Percentiles rank a stretch among this genome's conserved stretches.
Evolutionary conservation across 2,329 filamentous ascomycete genomes (phyloP).

Genomic region (Incumbomyces lentus): DNA sequence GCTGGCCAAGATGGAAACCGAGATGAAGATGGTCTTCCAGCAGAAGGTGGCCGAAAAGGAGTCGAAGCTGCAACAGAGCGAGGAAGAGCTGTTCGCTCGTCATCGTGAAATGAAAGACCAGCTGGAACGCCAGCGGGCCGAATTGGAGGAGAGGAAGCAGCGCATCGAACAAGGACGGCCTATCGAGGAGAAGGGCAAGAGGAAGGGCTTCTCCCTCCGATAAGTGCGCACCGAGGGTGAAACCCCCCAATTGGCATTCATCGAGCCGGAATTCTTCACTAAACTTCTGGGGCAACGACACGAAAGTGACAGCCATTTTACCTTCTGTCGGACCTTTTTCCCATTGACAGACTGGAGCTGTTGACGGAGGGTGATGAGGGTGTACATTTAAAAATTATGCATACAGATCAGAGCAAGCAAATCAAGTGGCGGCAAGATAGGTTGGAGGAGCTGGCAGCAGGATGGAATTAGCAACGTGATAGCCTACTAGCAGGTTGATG

Average conservation of each 20-base stretch:
- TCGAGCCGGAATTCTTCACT: constrained; percentile 9
- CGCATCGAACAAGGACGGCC: constrained; percentile 91
- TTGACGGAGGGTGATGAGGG: constrained; percentile 17
- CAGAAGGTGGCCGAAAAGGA: constrained; percentile 99
- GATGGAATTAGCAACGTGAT: no score
- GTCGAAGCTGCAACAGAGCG: constrained; percentile 98
- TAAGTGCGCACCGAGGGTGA: constrained; percentile 39
- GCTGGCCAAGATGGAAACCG: constrained; percentile 99
- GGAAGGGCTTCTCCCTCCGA: constrained; percentile 98
- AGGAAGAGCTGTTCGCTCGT: constrained; percentile 94
- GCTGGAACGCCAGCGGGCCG: constrained; percentile 83
- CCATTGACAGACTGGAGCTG: constrained; percentile 19
- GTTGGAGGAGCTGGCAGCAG: background rate
- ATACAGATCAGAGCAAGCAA: constrained; percentile 12
- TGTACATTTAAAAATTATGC: constrained; percentile 19
- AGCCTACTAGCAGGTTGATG: constrained; percentile 9
- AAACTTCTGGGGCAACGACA: constrained; percentile 23
- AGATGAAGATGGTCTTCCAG: constrained; percentile 99
- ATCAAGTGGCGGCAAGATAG: constrained; percentile 1
- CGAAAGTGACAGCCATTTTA: constrained; percentile 17
- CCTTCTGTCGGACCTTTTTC: constrained; percentile 3
- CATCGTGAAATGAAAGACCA: constrained; percentile 99
- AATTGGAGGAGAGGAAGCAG: constrained; percentile 97
- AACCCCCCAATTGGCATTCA: constrained; percentile 15
- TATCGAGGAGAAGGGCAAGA: constrained; percentile 94